Base-by-base conservation (phyloP, 2,329 filamentous ascomycete genomes). In the Drechslera avenae region DNA sequence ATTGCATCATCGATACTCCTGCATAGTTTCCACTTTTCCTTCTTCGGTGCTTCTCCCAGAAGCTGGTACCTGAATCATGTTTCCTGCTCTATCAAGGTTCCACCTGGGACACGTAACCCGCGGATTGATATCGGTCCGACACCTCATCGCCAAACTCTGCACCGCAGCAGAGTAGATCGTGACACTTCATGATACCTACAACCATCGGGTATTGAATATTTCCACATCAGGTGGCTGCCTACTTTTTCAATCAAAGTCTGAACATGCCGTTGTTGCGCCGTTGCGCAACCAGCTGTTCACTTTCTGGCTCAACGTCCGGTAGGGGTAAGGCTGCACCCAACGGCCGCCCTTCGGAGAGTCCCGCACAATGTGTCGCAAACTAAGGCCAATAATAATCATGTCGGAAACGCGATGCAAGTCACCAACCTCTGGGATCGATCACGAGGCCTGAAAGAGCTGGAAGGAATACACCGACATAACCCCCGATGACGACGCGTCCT, bases 21-120 rank as follows among this genome's bases (percentile, higher is more conserved):
- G 31, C 26, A 16, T 7, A 5, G 36, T 36, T 18, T 30, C 49
- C 49, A 52, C 49, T 42, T 52, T 41, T 42, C 21, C 37, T 52
- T 52, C 50, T 50, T 52, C 50, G 50, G 50, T 50, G 39, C 23
- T 52, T 52, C 46, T 52, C 18, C 42, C 4, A 54, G 42, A 32
- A 42, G 41, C 42, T 36, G 41, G 51, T 46, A 39, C 42, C 47
- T 51, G 46, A 51, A 41, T 54, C 51, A 51, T 54, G 42, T 23
- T 18, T 21, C 5, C 4, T 16, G 23, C 26, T 12, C 18, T 51
- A 18, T 35, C 48, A 26, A 21, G 31, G 36, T 33, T 36, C 42
- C 21, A 40, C 43, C 43, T 39, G 44, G 42, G 28, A 36, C 36
- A 40, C 42, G 23, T 36, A 40, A 46, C 48, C 36, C 37, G 32